These are phyloP conservation scores for Gossypium trilobum DNA, from an alignment of 441 rosid species.

Conservation along the genomic window DNA sequence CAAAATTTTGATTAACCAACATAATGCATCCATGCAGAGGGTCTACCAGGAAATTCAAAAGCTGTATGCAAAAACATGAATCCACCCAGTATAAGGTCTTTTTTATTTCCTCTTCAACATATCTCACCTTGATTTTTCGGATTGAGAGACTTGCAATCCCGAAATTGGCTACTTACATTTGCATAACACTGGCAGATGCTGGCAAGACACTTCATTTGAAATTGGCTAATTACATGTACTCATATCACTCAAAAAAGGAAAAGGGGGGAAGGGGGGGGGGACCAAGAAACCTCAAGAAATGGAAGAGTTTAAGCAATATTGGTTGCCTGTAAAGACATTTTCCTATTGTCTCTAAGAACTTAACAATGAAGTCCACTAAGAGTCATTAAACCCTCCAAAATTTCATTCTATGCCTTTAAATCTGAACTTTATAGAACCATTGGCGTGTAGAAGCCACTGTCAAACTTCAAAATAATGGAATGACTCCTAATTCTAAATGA, in stretches of 20 bases:
- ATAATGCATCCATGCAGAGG: constrained; percentile 4
- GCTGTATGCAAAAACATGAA: not conserved
- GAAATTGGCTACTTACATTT: too few species aligned
- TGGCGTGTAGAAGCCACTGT: not conserved
- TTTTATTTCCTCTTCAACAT: not conserved
- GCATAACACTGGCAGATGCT: not conserved
- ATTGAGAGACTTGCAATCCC: too few species aligned
- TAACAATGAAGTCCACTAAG: not conserved
- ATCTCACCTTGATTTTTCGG: too few species aligned
- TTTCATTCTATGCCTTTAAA: not conserved
- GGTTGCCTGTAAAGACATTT: not conserved
- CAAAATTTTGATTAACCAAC: not conserved
- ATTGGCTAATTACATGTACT: not conserved
- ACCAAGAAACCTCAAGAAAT: not conserved
- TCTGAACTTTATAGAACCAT: not conserved
- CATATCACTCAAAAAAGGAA: not conserved
- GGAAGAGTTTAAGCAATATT: not conserved
- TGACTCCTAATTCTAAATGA: not conserved
- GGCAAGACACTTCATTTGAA: not conserved
- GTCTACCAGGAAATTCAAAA: constrained; percentile 1
- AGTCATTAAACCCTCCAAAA: not conserved
- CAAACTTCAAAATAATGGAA: not conserved
- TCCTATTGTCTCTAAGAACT: not conserved
- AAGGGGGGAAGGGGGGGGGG: not conserved
- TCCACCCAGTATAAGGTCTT: not conserved